phyloP scores from a whole-genome alignment of 306 rosid genomes.

The Ormosia semicastrata region DNA sequence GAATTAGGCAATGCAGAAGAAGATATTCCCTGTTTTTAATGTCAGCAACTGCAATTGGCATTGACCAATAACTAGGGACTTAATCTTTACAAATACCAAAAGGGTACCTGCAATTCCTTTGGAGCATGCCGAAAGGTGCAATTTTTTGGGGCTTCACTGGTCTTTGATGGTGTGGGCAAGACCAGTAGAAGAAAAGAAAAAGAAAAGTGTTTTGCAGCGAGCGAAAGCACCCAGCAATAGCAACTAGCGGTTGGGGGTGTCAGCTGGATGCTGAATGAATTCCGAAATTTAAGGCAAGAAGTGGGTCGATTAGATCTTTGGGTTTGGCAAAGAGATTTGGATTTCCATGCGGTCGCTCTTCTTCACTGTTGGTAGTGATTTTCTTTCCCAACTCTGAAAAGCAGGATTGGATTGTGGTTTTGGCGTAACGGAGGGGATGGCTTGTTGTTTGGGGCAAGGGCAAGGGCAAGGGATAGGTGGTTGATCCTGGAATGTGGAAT shows the following conservation, averaged over 20 bases:
- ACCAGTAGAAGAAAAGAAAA: no score
- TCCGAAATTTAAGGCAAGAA: neutral
- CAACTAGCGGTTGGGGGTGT: neutral
- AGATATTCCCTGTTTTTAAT: no score
- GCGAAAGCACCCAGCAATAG: constrained; percentile 13
- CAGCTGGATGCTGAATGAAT: constrained; percentile 13
- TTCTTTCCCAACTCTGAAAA: neutral
- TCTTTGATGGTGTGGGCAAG: no score
- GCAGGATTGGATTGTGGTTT: neutral
- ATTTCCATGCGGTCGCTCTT: neutral
- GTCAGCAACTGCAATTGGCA: neutral
- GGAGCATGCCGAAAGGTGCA: neutral
- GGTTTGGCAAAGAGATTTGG: neutral
- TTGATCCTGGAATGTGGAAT: neutral
- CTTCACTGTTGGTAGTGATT: neutral
- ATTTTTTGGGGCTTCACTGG: neutral
- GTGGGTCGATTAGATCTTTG: constrained; percentile 4
- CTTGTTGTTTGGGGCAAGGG: neutral
- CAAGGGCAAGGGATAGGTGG: no score
- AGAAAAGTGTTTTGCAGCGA: no score
- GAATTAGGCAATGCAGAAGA: neutral
- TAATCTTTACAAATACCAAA: neutral
- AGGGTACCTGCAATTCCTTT: constrained; percentile 8
- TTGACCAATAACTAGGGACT: neutral
- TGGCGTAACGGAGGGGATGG: neutral